A percentile compares a stretch with the other conserved stretches of the same genome.
Evolutionary conservation across 148 eudicot species (phyloP).

Genomic region (Persicaria maculosa): DNA sequence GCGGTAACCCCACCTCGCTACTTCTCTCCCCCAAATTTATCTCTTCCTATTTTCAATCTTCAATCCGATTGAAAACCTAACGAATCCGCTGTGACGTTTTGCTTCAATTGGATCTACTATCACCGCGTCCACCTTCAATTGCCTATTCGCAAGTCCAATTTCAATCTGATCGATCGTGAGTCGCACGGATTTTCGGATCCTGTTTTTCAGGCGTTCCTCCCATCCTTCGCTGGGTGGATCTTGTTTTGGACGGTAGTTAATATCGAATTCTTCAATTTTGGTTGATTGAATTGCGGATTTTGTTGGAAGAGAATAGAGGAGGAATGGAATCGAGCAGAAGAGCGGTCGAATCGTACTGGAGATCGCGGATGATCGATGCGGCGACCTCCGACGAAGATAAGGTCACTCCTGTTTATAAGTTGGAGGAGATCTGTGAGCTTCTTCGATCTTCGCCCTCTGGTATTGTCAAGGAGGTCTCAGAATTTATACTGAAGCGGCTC

Average conservation of each 20-base stretch:
- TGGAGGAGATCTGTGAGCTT: conserved; percentile 88
- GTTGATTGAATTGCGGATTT: conserved; percentile 10
- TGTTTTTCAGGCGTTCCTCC: background rate
- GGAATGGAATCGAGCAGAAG: conserved; percentile 90
- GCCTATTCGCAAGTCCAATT: background rate
- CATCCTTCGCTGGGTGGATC: background rate
- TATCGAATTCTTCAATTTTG: background rate
- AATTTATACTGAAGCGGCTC: conserved; percentile 72
- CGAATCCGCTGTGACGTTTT: background rate
- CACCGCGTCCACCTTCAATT: background rate
- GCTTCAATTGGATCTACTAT: background rate
- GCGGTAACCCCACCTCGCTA: background rate
- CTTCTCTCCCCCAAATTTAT: conserved; percentile 1
- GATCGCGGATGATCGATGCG: conserved; percentile 77
- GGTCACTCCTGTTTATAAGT: conserved; percentile 83
- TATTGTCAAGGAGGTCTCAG: conserved; percentile 76
- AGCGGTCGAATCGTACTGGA: conserved; percentile 96
- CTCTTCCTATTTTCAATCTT: background rate
- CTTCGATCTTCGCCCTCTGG: conserved; percentile 56
- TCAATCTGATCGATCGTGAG: conserved; percentile 4
- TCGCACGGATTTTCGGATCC: background rate
- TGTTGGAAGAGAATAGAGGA: background rate
- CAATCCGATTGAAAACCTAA: background rate
- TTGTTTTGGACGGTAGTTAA: background rate
- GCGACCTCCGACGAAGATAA: conserved; percentile 95